phyloP scores from a whole-genome alignment of 2,329 filamentous ascomycete species.

The Fusarium pseudocircinatum region DNA sequence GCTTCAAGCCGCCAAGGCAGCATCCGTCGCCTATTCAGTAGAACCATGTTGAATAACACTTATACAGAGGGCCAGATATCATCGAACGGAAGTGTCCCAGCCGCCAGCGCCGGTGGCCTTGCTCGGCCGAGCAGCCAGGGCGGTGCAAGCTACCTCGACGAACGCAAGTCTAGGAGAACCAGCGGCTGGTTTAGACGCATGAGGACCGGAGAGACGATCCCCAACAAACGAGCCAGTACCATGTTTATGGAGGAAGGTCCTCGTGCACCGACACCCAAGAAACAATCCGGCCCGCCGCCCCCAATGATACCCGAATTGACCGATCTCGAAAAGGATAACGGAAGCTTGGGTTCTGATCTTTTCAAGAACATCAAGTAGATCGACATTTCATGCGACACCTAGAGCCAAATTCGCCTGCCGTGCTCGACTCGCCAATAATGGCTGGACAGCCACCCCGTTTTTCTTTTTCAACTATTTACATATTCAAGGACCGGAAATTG shows the following conservation, averaged over 20 bases:
- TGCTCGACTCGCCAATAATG: slow-evolving; percentile 7
- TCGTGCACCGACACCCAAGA: slow-evolving; percentile 44
- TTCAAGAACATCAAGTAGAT: slow-evolving; percentile 68
- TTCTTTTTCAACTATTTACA: slow-evolving; percentile 34
- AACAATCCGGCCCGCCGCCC: slow-evolving; percentile 61
- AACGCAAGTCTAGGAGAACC: slow-evolving; percentile 63
- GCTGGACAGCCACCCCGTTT: slow-evolving; percentile 30
- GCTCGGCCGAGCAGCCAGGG: slow-evolving; percentile 61
- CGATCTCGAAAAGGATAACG: slow-evolving; percentile 60
- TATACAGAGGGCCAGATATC: slow-evolving; percentile 61
- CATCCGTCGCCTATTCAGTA: slow-evolving; percentile 67
- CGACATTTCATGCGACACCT: slow-evolving; percentile 10
- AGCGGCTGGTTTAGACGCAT: slow-evolving; percentile 70
- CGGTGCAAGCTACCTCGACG: slow-evolving; percentile 59
- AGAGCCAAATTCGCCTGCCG: not conserved
- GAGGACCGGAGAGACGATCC: slow-evolving; percentile 49
- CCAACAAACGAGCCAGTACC: slow-evolving; percentile 54
- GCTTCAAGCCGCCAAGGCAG: slow-evolving; percentile 63
- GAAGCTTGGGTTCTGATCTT: slow-evolving; percentile 60
- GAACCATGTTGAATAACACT: slow-evolving; percentile 63
- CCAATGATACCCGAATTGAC: slow-evolving; percentile 69
- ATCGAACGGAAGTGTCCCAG: slow-evolving; percentile 48
- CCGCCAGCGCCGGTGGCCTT: slow-evolving; percentile 41
- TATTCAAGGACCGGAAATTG: slow-evolving; percentile 40
- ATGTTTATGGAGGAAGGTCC: slow-evolving; percentile 51